Percentiles rank a stretch among this genome's conserved stretches.
Evolutionary conservation across 2,329 filamentous ascomycete species (phyloP).

Genomic region (Davidsoniella neocaledoniae): DNA sequence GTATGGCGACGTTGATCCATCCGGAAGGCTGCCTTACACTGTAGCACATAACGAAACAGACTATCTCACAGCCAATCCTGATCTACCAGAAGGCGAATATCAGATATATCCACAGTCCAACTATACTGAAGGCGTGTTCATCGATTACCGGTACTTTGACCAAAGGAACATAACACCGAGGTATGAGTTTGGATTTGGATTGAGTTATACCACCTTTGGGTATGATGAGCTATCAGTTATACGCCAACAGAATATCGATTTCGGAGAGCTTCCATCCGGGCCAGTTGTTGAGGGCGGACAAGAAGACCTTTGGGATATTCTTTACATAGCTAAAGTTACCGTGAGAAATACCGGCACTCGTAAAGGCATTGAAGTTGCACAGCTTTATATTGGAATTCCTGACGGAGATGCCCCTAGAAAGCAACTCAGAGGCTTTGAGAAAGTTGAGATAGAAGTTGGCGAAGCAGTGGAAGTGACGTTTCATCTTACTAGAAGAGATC

Average conservation of each 20-base stretch:
- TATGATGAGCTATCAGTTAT: slow-evolving; percentile 27
- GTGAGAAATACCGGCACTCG: slow-evolving; percentile 27
- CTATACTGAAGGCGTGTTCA: slow-evolving; percentile 33
- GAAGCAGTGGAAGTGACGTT: slow-evolving; percentile 30
- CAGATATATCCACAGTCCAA: slow-evolving; percentile 33
- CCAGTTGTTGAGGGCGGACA: slow-evolving; percentile 27
- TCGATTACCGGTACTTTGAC: slow-evolving; percentile 41
- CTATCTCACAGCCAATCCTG: slow-evolving; percentile 40
- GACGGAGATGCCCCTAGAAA: slow-evolving; percentile 27
- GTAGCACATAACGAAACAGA: slow-evolving; percentile 39
- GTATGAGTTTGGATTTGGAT: slow-evolving; percentile 39
- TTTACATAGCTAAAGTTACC: slow-evolving; percentile 23
- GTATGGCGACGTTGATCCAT: slow-evolving; percentile 39
- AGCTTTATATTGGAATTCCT: slow-evolving; percentile 32
- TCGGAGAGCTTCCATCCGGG: slow-evolving; percentile 23
- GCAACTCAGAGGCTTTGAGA: slow-evolving; percentile 52
- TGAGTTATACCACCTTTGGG: slow-evolving; percentile 38
- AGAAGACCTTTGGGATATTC: slow-evolving; percentile 29
- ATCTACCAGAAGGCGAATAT: slow-evolving; percentile 31
- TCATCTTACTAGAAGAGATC: slow-evolving; percentile 41
- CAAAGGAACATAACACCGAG: slow-evolving; percentile 29
- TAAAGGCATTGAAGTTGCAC: slow-evolving; percentile 29
- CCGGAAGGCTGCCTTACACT: slow-evolving; percentile 45
- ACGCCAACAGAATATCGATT: slow-evolving; percentile 17
- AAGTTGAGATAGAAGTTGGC: slow-evolving; percentile 32